Evolutionary conservation across 176 grass and related monocot genomes (phyloP).

Genomic region (Carex scoparia): DNA sequence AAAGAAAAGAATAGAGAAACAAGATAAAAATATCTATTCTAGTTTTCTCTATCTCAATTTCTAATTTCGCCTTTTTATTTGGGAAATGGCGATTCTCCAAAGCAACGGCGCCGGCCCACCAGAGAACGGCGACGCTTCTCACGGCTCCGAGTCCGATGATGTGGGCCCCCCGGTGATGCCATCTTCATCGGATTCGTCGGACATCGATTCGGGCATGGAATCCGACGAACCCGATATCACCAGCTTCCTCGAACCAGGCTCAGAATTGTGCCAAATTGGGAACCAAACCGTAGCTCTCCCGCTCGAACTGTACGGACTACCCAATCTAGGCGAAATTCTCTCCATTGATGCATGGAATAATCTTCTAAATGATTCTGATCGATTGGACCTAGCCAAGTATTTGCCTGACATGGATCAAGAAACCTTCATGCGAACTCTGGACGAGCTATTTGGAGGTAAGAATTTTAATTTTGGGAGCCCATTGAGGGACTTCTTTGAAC

Average conservation of each 20-base stretch:
- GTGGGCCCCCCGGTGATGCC: constrained; percentile 35
- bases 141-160: constrained; percentile 43
- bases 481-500: constrained; percentile 31
- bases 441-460: constrained; percentile 53
- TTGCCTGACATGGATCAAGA: constrained; percentile 85
- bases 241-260: constrained; percentile 48
- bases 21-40: background rate
- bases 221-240: constrained; percentile 48
- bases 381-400: constrained; percentile 48
- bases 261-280: constrained; percentile 71
- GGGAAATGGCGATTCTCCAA: constrained; percentile 65
- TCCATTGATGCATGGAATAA: constrained; percentile 69
- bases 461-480: constrained; percentile 82
- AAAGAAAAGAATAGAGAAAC: background rate
- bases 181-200: constrained; percentile 27
- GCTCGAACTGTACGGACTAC: constrained; percentile 54
- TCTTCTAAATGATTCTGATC: constrained; percentile 59
- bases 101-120: constrained; percentile 34
- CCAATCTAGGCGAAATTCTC: constrained; percentile 37
- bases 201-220: constrained; percentile 29
- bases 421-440: constrained; percentile 56
- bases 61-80: background rate
- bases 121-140: constrained; percentile 35
- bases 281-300: constrained; percentile 55
- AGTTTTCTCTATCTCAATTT: background rate